Evolutionary conservation across 2,329 filamentous ascomycete genomes (phyloP).

Genomic region (Emericellopsis cladophorae): DNA sequence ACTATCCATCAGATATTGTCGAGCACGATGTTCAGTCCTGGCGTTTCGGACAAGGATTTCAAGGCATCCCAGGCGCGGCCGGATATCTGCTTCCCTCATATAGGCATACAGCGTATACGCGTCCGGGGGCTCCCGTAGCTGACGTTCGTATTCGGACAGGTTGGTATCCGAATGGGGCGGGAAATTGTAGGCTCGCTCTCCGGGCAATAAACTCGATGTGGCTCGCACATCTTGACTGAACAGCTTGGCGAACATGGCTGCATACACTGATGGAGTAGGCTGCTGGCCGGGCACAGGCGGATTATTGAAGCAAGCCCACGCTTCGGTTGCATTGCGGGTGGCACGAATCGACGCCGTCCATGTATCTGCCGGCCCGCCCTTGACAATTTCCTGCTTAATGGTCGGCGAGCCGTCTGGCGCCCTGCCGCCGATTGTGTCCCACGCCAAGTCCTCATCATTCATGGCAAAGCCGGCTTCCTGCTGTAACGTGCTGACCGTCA

Average conservation of each 20-base stretch:
- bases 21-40: conserved; percentile 28
- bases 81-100: conserved; percentile 39
- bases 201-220: conserved; percentile 30
- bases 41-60: conserved; percentile 43
- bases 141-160: conserved; percentile 45
- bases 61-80: conserved; percentile 36
- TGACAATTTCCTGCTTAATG: conserved; percentile 30
- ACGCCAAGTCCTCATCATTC: conserved; percentile 29
- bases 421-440: conserved; percentile 41
- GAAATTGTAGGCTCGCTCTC: conserved; percentile 43
- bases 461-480: conserved; percentile 42
- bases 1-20: conserved; percentile 27
- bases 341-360: conserved; percentile 47
- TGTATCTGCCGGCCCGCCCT: conserved; percentile 9
- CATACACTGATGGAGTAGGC: conserved; percentile 34
- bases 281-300: conserved; percentile 18
- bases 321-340: conserved; percentile 48
- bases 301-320: conserved; percentile 38
- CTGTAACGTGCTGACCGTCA: conserved; percentile 39
- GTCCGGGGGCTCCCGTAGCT: too few relatives aligned
- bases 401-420: conserved; percentile 37
- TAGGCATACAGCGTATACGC: conserved; percentile 38
- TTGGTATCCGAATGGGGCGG: conserved; percentile 26
- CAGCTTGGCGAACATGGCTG: conserved; percentile 49
- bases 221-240: conserved; percentile 16